Evolutionary conservation across 768 basidiomycete genomes (phyloP), one percentile per base, ranked within the genome.

Genomic region (Lentinus brumalis): DNA sequence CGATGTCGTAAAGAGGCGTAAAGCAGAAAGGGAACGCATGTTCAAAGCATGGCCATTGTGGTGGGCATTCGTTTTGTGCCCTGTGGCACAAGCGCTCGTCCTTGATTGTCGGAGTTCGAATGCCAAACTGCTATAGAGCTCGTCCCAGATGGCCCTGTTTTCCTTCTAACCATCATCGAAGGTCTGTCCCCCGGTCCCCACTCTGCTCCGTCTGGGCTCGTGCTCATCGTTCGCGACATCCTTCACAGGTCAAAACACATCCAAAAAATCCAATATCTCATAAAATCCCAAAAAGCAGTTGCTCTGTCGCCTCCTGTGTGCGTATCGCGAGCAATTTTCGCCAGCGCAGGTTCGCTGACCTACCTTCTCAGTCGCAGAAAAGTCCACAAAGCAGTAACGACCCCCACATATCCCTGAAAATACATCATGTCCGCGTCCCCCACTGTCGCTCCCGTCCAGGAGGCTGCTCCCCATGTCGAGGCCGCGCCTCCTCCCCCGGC

Each of bases 351-450:
- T 64, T 63, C 50, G 63, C 55, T 35, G 31, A 61, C 55, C 50
- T 42, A 56, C 52, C 62, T 59, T 60, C 62, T 11, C 73, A 86
- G 83, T 81, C 78, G 75, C 79, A 87, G 88, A 89, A 91, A 92
- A 90, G 83, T 81, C 77, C 82, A 87, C 83, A 87, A 91, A 91
- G 86, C 89, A 93, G 91, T 93, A 93, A 93, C 91, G 91, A 93
- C 88, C 77, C 76, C 82, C 81, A 66, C 60, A 56, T 64, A 63
- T 63, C 67, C 65, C 57, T 57, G 72, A 77, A 74, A 68, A 63
- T 57, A 18, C 40, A 76, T 69, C 66, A 78, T 76, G 76, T 76
- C 77, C 60, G 70, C 73, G 35, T 65, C 74, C 53, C 70, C 75
- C 57, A 69, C 73, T 49, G 69, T 71, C 57, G 70, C 67, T 59